phyloP scores from a whole-genome alignment of 805 yeast genomes.

The Wickerhamomyces queroliae region DNA sequence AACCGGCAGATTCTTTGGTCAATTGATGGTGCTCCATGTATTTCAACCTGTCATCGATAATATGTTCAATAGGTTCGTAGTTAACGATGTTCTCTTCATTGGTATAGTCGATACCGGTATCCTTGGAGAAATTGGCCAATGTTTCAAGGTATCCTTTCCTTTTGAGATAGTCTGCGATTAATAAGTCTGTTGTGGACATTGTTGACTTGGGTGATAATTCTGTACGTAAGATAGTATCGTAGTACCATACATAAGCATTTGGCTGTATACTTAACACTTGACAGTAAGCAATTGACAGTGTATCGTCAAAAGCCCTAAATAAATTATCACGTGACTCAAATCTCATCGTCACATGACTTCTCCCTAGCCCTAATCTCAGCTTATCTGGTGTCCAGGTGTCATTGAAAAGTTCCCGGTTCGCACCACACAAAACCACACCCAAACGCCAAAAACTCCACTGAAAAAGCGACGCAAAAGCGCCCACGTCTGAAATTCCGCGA shows the following conservation, averaged over 20 bases:
- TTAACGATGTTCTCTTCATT: not conserved
- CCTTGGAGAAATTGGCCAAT: slow-evolving; percentile 38
- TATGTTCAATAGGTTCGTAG: slow-evolving; percentile 32
- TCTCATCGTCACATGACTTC: not conserved
- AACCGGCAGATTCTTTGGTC: slow-evolving; percentile 1
- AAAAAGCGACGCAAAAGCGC: not conserved
- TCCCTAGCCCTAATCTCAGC: not conserved
- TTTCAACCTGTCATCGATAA: slow-evolving; percentile 32
- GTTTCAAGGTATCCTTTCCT: slow-evolving; percentile 43
- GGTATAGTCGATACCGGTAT: slow-evolving; percentile 12
- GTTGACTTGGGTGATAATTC: slow-evolving; percentile 7
- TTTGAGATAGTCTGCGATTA: slow-evolving; percentile 57
- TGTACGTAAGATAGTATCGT: too few relatives aligned
- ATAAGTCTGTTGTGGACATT: slow-evolving; percentile 21
- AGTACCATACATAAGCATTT: too few relatives aligned
- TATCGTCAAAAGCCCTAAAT: slow-evolving; percentile 1
- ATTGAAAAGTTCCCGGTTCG: not conserved
- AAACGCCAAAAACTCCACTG: not conserved
- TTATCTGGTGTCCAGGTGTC: not conserved
- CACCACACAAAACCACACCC: not conserved
- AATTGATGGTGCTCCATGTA: slow-evolving; percentile 18
- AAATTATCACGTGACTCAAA: not conserved
- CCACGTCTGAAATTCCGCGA: too few relatives aligned
- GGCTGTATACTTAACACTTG: too few relatives aligned
- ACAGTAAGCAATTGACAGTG: too few relatives aligned